Percentiles rank a stretch among this genome's conserved stretches.
These are phyloP conservation scores for Trichoderma gamsii DNA, from an alignment of 495 filamentous ascomycete species.

Conservation along the genomic window DNA sequence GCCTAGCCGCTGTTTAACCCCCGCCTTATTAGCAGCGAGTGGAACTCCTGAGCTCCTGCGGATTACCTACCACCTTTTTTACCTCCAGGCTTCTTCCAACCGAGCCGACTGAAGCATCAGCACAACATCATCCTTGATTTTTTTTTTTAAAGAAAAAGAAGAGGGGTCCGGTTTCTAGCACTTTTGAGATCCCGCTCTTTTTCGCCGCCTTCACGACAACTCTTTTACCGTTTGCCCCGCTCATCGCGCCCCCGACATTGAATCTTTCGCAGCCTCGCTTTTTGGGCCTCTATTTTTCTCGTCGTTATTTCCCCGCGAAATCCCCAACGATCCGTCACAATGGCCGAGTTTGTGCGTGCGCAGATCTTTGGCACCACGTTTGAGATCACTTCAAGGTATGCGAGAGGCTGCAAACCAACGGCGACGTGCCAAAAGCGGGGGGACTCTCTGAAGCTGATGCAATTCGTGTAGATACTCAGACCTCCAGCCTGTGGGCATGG, in stretches of 20 bases:
- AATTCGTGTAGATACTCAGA: conserved; percentile 72
- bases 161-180: neutral
- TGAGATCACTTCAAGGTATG: conserved; percentile 96
- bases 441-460: conserved; percentile 21
- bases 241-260: conserved; percentile 6
- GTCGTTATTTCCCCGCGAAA: conserved; percentile 15
- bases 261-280: conserved; percentile 12
- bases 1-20: neutral
- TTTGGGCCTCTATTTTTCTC: neutral
- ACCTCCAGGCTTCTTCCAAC: conserved; percentile 5
- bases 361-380: conserved; percentile 99
- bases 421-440: conserved; percentile 14
- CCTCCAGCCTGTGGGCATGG: conserved; percentile 97
- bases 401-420: conserved; percentile 16
- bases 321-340: conserved; percentile 33
- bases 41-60: conserved; percentile 1
- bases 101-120: conserved; percentile 5
- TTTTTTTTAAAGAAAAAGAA: conserved; percentile 15
- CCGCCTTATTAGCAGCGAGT: neutral
- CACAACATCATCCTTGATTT: conserved; percentile 19
- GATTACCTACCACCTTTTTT: neutral
- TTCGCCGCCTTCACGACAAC: no score
- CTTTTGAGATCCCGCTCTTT: conserved; percentile 15
- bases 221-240: neutral
- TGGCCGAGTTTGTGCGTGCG: conserved; percentile 98